Percentiles rank a stretch among this genome's conserved stretches.
Evolutionary conservation across 2,329 filamentous ascomycete genomes (phyloP).

Genomic region (Tolypocladium pustulatum): DNA sequence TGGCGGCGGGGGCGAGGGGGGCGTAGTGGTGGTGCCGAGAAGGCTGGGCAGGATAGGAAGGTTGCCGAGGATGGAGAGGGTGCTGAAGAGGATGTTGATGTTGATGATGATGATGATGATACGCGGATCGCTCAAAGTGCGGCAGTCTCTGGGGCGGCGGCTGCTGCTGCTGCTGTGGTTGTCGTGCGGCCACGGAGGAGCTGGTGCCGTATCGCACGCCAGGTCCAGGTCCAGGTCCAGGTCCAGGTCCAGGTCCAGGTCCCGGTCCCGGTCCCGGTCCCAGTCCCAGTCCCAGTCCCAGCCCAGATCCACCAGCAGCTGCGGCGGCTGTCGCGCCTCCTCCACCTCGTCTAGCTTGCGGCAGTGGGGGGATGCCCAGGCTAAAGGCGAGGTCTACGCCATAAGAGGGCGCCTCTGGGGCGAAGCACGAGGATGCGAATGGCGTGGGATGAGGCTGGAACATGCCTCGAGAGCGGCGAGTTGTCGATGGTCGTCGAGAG

Average conservation of each 20-base stretch:
- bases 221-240: not conserved
- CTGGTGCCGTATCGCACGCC: not conserved
- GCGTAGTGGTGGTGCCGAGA: slow-evolving; percentile 8
- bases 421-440: slow-evolving; percentile 31
- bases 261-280: no score
- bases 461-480: slow-evolving; percentile 27
- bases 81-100: not conserved
- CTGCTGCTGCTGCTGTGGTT: not conserved
- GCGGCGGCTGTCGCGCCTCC: not conserved
- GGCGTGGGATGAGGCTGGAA: slow-evolving; percentile 44
- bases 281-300: no score
- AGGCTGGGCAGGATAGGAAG: no score
- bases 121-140: not conserved
- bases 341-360: not conserved
- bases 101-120: not conserved
- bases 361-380: slow-evolving; percentile 9
- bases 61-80: slow-evolving; percentile 10
- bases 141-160: not conserved
- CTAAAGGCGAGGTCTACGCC: slow-evolving; percentile 20
- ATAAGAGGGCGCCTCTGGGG: slow-evolving; percentile 18
- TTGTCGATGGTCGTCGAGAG: not conserved
- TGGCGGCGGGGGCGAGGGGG: slow-evolving; percentile 11
- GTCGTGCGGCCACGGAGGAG: not conserved
- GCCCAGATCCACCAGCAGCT: not conserved
- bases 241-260: not conserved